These are phyloP conservation scores for Gonapodya prolifera DNA, from an alignment of 192 early-diverging fungal genomes.

Conservation along the genomic window DNA sequence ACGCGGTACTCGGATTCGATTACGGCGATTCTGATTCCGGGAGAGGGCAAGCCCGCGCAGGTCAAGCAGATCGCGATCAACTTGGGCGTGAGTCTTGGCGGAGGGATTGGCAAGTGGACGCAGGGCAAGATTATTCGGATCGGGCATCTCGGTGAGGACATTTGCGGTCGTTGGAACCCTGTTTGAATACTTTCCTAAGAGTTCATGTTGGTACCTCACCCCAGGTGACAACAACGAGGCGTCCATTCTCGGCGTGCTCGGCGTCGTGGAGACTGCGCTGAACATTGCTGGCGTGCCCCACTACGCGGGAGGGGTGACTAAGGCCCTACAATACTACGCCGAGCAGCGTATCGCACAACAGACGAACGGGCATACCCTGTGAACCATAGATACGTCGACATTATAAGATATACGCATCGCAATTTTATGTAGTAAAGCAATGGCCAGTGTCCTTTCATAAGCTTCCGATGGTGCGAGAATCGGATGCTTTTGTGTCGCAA, in stretches of 20 bases:
- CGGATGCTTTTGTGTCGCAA: too few species aligned
- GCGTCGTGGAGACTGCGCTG: neutral
- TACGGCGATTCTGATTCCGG: constrained; percentile 1
- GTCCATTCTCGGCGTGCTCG: neutral
- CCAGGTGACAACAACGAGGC: constrained; percentile 1
- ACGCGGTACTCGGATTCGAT: constrained; percentile 5
- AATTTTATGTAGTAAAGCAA: too few species aligned
- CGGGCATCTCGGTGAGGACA: neutral
- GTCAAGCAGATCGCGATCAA: neutral
- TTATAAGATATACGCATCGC: too few species aligned
- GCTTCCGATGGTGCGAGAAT: too few species aligned
- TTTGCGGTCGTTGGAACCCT: too few species aligned
- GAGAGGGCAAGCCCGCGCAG: neutral
- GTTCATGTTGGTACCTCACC: neutral
- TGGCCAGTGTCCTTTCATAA: too few species aligned
- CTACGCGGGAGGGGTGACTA: constrained; percentile 1
- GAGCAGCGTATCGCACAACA: too few species aligned
- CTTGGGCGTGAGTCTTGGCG: constrained; percentile 1
- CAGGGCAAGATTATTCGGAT: constrained; percentile 1
- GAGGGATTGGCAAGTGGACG: neutral
- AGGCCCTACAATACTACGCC: neutral
- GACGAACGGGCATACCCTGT: too few species aligned
- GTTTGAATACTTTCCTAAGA: too few species aligned
- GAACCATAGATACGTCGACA: too few species aligned
- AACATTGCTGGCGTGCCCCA: neutral